Conservation (phyloP, 495 filamentous ascomycete genomes). For the Hypomontagnella monticulosa region DNA sequence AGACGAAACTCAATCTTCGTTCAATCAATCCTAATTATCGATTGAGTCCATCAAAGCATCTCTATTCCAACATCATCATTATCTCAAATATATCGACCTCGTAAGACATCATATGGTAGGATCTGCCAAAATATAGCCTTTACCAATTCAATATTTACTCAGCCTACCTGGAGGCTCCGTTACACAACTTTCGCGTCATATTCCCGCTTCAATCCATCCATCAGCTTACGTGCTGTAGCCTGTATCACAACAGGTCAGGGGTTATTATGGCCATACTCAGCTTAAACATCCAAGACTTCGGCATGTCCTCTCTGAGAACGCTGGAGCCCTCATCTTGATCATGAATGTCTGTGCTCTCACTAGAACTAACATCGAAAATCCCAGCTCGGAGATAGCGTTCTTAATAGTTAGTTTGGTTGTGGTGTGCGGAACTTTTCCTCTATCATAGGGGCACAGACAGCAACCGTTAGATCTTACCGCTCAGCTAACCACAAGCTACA, state of each 20-base stretch:
- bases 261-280: too few relatives aligned
- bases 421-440: background rate
- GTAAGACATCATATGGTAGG: background rate
- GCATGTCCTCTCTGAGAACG: background rate
- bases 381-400: background rate
- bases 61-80: too few relatives aligned
- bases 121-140: background rate
- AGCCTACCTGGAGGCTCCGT: background rate
- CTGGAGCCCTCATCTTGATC: background rate
- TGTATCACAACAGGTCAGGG: too few relatives aligned
- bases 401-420: background rate
- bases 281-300: background rate
- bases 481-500: background rate
- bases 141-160: too few relatives aligned
- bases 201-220: background rate
- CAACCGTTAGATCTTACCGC: background rate
- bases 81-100: too few relatives aligned
- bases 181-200: constrained; percentile 7
- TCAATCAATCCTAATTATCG: too few relatives aligned
- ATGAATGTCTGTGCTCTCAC: background rate
- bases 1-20: too few relatives aligned
- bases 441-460: background rate
- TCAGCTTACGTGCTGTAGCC: constrained; percentile 3
- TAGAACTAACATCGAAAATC: background rate
- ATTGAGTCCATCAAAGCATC: too few relatives aligned